A percentile compares a stretch with the other conserved stretches of the same genome.
phyloP scores from a whole-genome alignment of 371 early-diverging fungal genomes.

The Dinochytrium kinnereticum region DNA sequence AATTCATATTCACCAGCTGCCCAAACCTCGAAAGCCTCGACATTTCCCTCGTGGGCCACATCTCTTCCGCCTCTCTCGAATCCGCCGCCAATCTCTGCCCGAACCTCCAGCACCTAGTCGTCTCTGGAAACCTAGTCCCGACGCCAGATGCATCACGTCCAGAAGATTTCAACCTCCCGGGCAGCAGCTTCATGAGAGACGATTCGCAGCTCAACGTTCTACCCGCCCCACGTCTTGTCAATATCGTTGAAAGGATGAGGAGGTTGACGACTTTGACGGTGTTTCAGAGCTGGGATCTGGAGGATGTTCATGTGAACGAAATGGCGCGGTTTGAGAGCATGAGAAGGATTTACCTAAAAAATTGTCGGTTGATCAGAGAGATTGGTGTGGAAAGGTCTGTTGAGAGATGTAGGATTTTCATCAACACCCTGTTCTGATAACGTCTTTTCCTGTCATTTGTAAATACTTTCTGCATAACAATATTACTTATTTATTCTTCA shows the following conservation, averaged over 20 bases:
- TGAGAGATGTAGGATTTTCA: background rate
- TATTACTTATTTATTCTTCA: background rate
- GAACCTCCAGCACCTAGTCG: background rate
- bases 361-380: background rate
- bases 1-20: background rate
- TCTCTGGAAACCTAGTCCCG: background rate
- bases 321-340: background rate
- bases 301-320: background rate
- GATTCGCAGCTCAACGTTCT: background rate
- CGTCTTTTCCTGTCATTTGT: too few species aligned
- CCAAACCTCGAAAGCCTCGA: background rate
- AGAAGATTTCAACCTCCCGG: background rate
- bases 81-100: background rate
- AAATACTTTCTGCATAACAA: background rate
- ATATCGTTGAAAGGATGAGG: background rate
- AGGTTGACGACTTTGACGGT: background rate
- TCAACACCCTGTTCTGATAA: too few species aligned
- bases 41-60: background rate
- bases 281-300: slow-evolving; percentile 8
- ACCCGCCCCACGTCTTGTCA: background rate
- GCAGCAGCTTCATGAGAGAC: background rate
- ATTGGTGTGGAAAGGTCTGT: background rate
- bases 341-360: background rate
- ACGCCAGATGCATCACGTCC: too few species aligned
- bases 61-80: background rate